phyloP scores from a whole-genome alignment of 257 asterid species.

The Plantago ovata region DNA sequence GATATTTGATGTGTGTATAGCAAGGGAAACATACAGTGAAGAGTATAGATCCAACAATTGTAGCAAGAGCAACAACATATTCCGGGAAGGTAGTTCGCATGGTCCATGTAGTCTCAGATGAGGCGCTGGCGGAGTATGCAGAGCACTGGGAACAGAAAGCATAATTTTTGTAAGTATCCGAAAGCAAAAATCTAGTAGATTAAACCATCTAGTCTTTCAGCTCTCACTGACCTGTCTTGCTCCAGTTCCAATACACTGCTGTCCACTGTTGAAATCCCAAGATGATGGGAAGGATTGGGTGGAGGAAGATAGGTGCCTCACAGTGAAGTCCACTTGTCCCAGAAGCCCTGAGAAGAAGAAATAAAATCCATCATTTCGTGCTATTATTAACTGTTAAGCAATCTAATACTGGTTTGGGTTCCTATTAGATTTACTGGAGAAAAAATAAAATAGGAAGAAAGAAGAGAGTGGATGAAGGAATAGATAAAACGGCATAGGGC shows the following conservation, averaged over 20 bases:
- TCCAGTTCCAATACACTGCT: slow-evolving; percentile 73
- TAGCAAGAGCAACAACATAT: slow-evolving; percentile 93
- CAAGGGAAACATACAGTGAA: slow-evolving; percentile 60
- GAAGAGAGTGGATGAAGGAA: too few relatives aligned
- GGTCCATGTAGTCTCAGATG: slow-evolving; percentile 96
- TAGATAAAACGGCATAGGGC: too few relatives aligned
- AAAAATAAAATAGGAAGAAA: too few relatives aligned
- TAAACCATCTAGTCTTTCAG: background rate
- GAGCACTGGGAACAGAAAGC: slow-evolving; percentile 57
- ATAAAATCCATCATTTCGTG: slow-evolving; percentile 1
- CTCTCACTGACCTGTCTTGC: slow-evolving; percentile 53
- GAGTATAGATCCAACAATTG: slow-evolving; percentile 93
- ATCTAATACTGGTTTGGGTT: background rate
- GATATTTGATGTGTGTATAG: slow-evolving; percentile 6
- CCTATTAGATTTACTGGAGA: too few relatives aligned
- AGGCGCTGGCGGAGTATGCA: slow-evolving; percentile 66
- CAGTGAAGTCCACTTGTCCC: slow-evolving; percentile 96
- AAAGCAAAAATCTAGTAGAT: slow-evolving; percentile 12
- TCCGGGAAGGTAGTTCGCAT: slow-evolving; percentile 95
- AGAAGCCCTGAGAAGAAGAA: slow-evolving; percentile 52
- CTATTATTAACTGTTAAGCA: background rate
- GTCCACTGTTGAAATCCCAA: slow-evolving; percentile 49
- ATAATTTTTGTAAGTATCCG: slow-evolving; percentile 9
- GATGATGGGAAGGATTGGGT: slow-evolving; percentile 62
- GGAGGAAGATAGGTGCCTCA: slow-evolving; percentile 83